A percentile compares a stretch with the other conserved stretches of the same genome.
Conservation (phyloP, 805 yeast genomes). For the Sungouiella blattae region DNA sequence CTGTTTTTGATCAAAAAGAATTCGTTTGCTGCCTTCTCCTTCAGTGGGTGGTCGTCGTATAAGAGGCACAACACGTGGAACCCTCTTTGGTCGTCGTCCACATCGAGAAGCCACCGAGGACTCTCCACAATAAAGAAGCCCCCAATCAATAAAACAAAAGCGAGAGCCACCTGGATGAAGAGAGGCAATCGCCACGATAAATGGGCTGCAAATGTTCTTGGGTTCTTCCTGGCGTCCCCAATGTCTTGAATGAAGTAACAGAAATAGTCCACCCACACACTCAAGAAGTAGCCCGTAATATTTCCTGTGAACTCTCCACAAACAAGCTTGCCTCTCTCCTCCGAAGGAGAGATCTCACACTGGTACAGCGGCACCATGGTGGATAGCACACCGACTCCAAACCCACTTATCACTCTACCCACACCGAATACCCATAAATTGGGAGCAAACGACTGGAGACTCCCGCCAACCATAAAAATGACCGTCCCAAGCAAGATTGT, state of each 20-base stretch:
- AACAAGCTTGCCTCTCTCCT: conserved; percentile 79
- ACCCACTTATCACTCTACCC: conserved; percentile 75
- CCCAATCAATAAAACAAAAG: conserved; percentile 64
- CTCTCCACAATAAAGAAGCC: conserved; percentile 79
- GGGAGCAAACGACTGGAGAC: conserved; percentile 35
- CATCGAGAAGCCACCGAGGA: conserved; percentile 86
- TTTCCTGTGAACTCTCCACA: conserved; percentile 89
- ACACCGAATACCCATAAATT: conserved; percentile 56
- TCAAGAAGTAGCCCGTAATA: conserved; percentile 72
- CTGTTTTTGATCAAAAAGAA: conserved; percentile 46
- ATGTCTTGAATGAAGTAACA: conserved; percentile 63
- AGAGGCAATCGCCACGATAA: conserved; percentile 78
- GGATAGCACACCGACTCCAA: conserved; percentile 84
- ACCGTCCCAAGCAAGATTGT: conserved; percentile 16
- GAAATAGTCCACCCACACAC: conserved; percentile 84
- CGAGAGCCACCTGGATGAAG: conserved; percentile 72
- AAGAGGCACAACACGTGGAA: conserved; percentile 34
- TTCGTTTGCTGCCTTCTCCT: conserved; percentile 36
- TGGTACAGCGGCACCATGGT: conserved; percentile 87
- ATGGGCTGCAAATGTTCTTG: conserved; percentile 35
- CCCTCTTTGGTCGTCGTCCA: conserved; percentile 64
- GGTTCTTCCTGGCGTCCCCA: conserved; percentile 35
- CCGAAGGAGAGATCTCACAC: conserved; percentile 84
- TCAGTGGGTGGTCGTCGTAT: conserved; percentile 28
- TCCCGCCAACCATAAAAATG: conserved; percentile 16